A percentile compares a stretch with the other conserved stretches of the same genome.
These are phyloP conservation scores for Gymnopus androsaceus DNA, from an alignment of 1,284 basidiomycete genomes.

Conservation along the genomic window DNA sequence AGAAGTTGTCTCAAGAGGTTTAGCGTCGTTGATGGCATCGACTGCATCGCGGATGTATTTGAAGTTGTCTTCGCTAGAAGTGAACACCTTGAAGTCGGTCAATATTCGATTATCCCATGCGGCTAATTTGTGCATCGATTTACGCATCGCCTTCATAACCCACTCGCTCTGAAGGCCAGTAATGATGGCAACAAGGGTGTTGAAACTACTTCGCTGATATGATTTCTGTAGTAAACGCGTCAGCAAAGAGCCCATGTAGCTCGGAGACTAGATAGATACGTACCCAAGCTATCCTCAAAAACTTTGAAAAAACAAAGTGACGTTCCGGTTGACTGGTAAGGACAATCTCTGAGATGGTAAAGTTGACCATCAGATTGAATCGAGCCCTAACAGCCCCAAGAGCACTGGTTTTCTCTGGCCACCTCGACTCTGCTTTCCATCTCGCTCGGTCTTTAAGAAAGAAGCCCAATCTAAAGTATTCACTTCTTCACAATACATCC, in stretches of 20 bases:
- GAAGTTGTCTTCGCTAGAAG: constrained; percentile 73
- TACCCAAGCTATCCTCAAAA: constrained; percentile 87
- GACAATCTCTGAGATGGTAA: constrained; percentile 79
- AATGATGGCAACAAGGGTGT: constrained; percentile 80
- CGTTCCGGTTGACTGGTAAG: constrained; percentile 70
- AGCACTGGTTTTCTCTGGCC: constrained; percentile 64
- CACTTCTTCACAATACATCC: constrained; percentile 62
- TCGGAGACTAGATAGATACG: constrained; percentile 29
- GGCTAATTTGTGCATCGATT: constrained; percentile 69
- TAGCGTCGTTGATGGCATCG: constrained; percentile 64
- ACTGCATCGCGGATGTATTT: constrained; percentile 70
- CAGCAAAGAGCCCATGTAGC: constrained; percentile 14
- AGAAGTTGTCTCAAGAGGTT: constrained; percentile 52
- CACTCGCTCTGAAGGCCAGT: constrained; percentile 75
- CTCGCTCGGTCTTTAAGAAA: constrained; percentile 77
- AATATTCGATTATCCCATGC: constrained; percentile 78
- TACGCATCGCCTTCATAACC: constrained; percentile 69
- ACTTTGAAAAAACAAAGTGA: constrained; percentile 70
- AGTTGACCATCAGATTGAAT: constrained; percentile 86
- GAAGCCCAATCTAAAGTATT: constrained; percentile 83
- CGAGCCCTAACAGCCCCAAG: constrained; percentile 80
- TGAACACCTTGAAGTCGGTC: constrained; percentile 74
- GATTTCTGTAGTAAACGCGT: constrained; percentile 64
- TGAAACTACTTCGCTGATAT: constrained; percentile 80
- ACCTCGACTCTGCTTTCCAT: constrained; percentile 65